Conservation (phyloP, 2,329 filamentous ascomycete species). For the Colletotrichum costaricense region DNA sequence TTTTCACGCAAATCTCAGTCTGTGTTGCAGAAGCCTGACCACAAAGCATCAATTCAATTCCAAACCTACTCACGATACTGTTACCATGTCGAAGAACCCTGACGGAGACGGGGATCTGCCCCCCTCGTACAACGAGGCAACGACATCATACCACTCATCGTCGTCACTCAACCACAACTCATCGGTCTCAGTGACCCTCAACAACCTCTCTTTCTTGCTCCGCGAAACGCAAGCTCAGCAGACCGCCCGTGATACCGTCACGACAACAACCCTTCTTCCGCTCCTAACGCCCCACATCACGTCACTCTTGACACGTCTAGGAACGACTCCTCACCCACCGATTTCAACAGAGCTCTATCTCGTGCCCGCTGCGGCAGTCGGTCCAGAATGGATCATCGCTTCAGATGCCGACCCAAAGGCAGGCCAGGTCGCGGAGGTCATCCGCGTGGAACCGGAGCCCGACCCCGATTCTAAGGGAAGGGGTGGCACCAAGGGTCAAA, state of each 20-base stretch:
- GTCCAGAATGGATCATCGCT: slow-evolving; percentile 47
- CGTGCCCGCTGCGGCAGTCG: slow-evolving; percentile 55
- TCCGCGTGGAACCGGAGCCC: slow-evolving; percentile 41
- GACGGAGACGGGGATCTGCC: slow-evolving; percentile 35
- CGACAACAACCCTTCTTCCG: slow-evolving; percentile 45
- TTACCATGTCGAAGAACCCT: slow-evolving; percentile 32
- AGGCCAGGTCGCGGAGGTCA: slow-evolving; percentile 46
- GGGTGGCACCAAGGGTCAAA: not conserved
- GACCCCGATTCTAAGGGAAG: slow-evolving; percentile 3
- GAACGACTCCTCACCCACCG: slow-evolving; percentile 44
- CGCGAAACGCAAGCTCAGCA: slow-evolving; percentile 48
- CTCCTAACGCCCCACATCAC: slow-evolving; percentile 55
- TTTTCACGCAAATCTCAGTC: not conserved
- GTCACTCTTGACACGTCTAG: slow-evolving; percentile 53
- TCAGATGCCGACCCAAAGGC: slow-evolving; percentile 44
- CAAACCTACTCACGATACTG: not conserved
- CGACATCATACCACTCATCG: slow-evolving; percentile 30
- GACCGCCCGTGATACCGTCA: slow-evolving; percentile 48
- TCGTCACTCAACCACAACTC: slow-evolving; percentile 45
- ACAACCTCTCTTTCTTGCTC: slow-evolving; percentile 51
- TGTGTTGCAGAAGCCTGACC: not conserved
- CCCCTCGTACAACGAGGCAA: slow-evolving; percentile 24
- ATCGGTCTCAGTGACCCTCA: slow-evolving; percentile 40
- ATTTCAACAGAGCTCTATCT: slow-evolving; percentile 55
- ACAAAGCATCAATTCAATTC: not conserved